Evolutionary conservation across 2,329 filamentous ascomycete genomes (phyloP).

Genomic region (Didymella pomorum): DNA sequence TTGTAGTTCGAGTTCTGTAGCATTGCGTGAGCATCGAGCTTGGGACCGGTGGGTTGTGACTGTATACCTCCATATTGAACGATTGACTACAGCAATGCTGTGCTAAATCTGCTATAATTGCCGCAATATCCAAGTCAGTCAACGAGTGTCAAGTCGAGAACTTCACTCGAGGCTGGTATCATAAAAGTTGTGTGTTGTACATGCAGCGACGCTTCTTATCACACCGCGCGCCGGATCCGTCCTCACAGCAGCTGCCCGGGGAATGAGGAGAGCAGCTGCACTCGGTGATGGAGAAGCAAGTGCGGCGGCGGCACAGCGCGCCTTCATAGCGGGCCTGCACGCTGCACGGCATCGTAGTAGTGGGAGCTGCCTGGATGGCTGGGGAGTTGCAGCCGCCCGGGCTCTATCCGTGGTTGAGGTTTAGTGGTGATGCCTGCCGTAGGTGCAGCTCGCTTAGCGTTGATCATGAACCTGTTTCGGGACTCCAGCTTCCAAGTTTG

Average conservation of each 20-base stretch:
- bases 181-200: conserved; percentile 12
- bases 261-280: conserved; percentile 20
- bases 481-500: neutral
- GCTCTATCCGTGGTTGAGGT: conserved; percentile 2
- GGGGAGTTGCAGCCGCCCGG: neutral
- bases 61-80: conserved; percentile 17
- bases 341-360: conserved; percentile 6
- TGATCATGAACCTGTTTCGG: neutral
- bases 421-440: conserved; percentile 9
- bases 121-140: conserved; percentile 9
- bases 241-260: conserved; percentile 9
- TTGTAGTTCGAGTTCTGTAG: neutral
- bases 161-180: neutral
- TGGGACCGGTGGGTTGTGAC: too few species aligned
- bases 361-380: conserved; percentile 10
- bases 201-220: conserved; percentile 5
- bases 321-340: conserved; percentile 5
- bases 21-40: conserved; percentile 3
- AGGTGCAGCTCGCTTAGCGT: conserved; percentile 14
- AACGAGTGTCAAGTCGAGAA: conserved; percentile 2
- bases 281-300: conserved; percentile 6
- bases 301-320: conserved; percentile 10
- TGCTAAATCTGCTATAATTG: conserved; percentile 9
- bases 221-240: conserved; percentile 14
- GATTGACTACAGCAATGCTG: conserved; percentile 1